Base-by-base conservation (phyloP, 2,329 filamentous ascomycete species). In the Dothidotthia symphoricarpi region DNA sequence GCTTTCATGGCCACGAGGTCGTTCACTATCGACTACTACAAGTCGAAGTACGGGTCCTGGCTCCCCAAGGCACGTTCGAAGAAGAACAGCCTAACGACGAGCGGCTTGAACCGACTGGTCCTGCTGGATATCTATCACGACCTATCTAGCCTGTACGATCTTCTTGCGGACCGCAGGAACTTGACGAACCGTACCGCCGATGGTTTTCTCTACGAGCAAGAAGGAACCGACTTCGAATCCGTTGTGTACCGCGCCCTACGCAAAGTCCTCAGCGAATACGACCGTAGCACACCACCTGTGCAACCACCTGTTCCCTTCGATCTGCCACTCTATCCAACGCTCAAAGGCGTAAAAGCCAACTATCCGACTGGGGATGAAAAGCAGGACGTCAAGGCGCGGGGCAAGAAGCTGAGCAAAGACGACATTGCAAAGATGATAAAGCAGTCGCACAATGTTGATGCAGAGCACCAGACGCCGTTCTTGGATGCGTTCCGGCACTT, bases 261-360 rank as follows among this genome's bases (percentile, higher is more conserved):
- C 36, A 83, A 82, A 46, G 78, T 96, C 10, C 75, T 96, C 47
- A 83, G 80, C 51, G 91, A 97, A 67, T 96, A 89, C 58, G 93
- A 98, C 62, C 81, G 85, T 43, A 91, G 86, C 7, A 87, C 84
- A 11, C 88, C 91, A 1, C 93, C 93, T 0, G 89, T 97, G 0
- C 80, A 91, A 42, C 93, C 93, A 0, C 88, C 91, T 0, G 82
- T 97, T 38, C 91, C 93, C 0, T 97, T 91, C 58, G 91, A 97
- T 61, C 74, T 88, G 4, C 91, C 93, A 3, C 78, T 83, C 49
- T 68, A 94, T 16, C 91, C 91, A 1, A 78, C 76, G 1, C 76
- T 94, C 54, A 74, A 76, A 22, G 73, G 80, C 1, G 75, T 88
- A 13, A 75, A 83, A 39, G 75, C 80, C 27, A 84, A 81, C 28